Evolutionary conservation across 2,329 filamentous ascomycete species (phyloP).

Genomic region (Hysterium pulicare): DNA sequence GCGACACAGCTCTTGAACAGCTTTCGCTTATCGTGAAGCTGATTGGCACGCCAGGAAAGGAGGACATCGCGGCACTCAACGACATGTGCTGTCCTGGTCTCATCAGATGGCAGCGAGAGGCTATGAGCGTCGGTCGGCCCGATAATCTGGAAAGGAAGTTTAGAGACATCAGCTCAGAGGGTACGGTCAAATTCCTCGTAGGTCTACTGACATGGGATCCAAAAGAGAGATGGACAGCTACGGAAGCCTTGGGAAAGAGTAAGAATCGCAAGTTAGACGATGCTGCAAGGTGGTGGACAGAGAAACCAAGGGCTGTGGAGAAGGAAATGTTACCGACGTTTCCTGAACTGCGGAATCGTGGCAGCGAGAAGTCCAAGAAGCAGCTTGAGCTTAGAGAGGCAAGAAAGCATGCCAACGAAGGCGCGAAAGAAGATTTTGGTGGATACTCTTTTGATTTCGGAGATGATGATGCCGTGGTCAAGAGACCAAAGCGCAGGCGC

Average conservation of each 20-base stretch:
- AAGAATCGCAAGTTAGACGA: conserved; percentile 7
- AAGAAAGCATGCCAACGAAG: conserved; percentile 2
- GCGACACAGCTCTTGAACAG: conserved; percentile 32
- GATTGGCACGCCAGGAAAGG: conserved; percentile 25
- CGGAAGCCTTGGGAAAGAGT: conserved; percentile 17
- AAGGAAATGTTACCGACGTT: conserved; percentile 33
- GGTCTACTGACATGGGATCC: conserved; percentile 22
- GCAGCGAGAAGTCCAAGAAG: conserved; percentile 3
- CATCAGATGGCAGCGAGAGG: conserved; percentile 16
- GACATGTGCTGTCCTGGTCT: conserved; percentile 14
- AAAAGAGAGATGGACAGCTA: conserved; percentile 18
- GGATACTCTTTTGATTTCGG: conserved; percentile 9
- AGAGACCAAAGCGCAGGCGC: conserved; percentile 7
- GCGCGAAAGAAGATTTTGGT: neutral
- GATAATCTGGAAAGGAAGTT: conserved; percentile 31
- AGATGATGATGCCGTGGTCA: conserved; percentile 3
- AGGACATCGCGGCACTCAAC: conserved; percentile 9
- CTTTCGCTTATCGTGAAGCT: conserved; percentile 30
- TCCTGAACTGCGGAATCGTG: conserved; percentile 26
- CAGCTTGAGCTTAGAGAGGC: neutral
- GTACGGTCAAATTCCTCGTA: conserved; percentile 21
- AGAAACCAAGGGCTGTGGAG: conserved; percentile 24
- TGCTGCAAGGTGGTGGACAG: conserved; percentile 18
- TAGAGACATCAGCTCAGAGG: conserved; percentile 18
- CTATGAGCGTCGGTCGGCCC: conserved; percentile 10